Conservation (phyloP, 1,284 basidiomycete species). For the Ustilago trichophora region DNA sequence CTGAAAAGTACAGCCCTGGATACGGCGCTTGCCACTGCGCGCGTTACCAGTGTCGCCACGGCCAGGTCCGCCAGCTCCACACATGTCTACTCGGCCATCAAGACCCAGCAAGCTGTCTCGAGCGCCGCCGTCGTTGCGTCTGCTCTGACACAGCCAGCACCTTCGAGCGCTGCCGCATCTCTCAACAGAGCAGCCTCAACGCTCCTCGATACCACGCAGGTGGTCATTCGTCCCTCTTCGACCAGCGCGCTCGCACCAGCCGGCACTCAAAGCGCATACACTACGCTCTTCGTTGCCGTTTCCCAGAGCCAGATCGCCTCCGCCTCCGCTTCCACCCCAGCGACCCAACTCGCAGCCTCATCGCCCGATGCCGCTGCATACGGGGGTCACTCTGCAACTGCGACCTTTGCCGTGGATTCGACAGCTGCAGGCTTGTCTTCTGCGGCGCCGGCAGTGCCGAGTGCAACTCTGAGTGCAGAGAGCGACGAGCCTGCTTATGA, state of each 20-base stretch:
- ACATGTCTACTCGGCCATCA: neutral
- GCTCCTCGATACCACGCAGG: neutral
- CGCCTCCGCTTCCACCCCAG: neutral
- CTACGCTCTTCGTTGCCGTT: neutral
- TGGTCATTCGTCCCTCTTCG: neutral
- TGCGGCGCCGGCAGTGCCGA: neutral
- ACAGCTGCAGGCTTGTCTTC: constrained; percentile 9
- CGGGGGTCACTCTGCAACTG: constrained; percentile 1
- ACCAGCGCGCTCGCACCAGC: neutral
- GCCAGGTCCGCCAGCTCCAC: constrained; percentile 2
- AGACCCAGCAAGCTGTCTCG: constrained; percentile 2
- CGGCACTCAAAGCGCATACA: neutral
- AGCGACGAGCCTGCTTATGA: constrained; percentile 10
- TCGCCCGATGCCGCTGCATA: constrained; percentile 4
- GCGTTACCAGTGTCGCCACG: neutral
- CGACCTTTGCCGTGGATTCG: neutral
- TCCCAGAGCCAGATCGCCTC: too few species aligned
- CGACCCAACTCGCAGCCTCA: neutral
- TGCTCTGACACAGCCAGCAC: too few species aligned
- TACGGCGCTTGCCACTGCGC: neutral
- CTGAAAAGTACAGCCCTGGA: neutral
- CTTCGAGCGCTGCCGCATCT: too few species aligned
- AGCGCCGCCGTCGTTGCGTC: neutral
- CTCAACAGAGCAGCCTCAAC: constrained; percentile 6
- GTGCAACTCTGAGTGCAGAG: neutral